Evolutionary conservation across 306 rosid species (phyloP), one percentile per base, ranked within the genome.

Genomic region (Crataegus laevigata): DNA sequence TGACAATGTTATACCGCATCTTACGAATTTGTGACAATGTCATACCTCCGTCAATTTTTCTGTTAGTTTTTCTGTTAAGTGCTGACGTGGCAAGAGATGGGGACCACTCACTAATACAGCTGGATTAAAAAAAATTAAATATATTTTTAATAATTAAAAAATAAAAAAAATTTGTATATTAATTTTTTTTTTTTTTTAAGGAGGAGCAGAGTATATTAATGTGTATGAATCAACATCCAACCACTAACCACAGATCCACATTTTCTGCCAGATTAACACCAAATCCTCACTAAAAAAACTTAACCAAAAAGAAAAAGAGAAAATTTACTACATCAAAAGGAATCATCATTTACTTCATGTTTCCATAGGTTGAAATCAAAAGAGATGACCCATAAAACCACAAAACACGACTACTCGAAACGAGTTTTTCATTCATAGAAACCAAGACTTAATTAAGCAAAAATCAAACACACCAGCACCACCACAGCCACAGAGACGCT

Each of bases 121-220:
- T n/a, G n/a, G n/a, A n/a, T n/a, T n/a, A n/a, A n/a, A n/a, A n/a
- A n/a, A n/a, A n/a, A n/a, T n/a, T n/a, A n/a, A n/a, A n/a, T n/a
- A n/a, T n/a, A n/a, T n/a, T n/a, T n/a, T n/a, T n/a, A n/a, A n/a
- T n/a, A n/a, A n/a, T n/a, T n/a, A n/a, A n/a, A n/a, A n/a, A n/a
- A n/a, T n/a, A n/a, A n/a, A n/a, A n/a, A n/a, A n/a, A n/a, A n/a
- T n/a, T n/a, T n/a, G n/a, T n/a, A n/a, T n/a, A n/a, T n/a, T n/a
- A n/a, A n/a, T n/a, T n/a, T n/a, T n/a, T n/a, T n/a, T n/a, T n/a
- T n/a, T n/a, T n/a, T n/a, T n/a, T 6, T 3, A 26, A 26, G 11
- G 34, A 73, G 34, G 77, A 43, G 77, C 77, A 73, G 77, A 61
- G 77, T 73, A 73, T 73, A 60, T 61, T 61, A 43, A 34, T 73